Conservation (phyloP, 1,284 basidiomycete species). For the Cystobasidiaceae sp. region DNA sequence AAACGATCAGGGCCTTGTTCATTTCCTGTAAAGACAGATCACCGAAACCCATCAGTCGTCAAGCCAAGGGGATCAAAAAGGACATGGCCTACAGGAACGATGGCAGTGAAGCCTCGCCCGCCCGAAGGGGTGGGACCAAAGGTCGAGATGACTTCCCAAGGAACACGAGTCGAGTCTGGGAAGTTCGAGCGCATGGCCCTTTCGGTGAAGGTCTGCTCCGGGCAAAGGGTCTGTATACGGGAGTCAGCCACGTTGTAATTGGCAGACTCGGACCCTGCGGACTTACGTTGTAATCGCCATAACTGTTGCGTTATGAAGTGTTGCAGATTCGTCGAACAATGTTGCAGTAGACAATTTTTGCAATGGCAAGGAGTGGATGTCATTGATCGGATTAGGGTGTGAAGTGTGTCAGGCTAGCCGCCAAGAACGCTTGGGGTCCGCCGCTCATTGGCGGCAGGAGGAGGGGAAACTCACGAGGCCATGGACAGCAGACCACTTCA, state of each 20-base stretch:
- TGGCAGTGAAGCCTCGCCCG: constrained; percentile 26
- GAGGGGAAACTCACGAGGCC: constrained; percentile 11
- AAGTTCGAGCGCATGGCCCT: constrained; percentile 24
- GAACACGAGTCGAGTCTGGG: constrained; percentile 13
- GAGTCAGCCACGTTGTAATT: neutral
- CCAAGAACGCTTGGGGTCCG: no score
- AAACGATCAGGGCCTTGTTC: constrained; percentile 32
- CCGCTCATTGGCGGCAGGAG: no score
- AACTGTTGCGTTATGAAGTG: constrained; percentile 6
- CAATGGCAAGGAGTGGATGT: neutral
- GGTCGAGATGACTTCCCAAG: constrained; percentile 20
- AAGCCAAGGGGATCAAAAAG: neutral
- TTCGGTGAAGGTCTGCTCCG: constrained; percentile 33
- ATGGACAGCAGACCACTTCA: constrained; percentile 23
- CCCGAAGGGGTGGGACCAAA: constrained; percentile 16
- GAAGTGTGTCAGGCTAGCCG: no score
- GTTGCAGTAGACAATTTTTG: neutral
- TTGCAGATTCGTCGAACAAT: neutral
- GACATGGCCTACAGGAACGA: constrained; percentile 23
- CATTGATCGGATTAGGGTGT: neutral
- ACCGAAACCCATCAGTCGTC: neutral
- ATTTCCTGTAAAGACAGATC: constrained; percentile 16
- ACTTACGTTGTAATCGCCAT: constrained; percentile 27
- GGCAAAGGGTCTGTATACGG: constrained; percentile 9
- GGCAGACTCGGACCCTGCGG: neutral